Evolutionary conservation across 2,329 filamentous ascomycete species (phyloP), one percentile per base, ranked within the genome.

Genomic region (Fusarium algeriense): DNA sequence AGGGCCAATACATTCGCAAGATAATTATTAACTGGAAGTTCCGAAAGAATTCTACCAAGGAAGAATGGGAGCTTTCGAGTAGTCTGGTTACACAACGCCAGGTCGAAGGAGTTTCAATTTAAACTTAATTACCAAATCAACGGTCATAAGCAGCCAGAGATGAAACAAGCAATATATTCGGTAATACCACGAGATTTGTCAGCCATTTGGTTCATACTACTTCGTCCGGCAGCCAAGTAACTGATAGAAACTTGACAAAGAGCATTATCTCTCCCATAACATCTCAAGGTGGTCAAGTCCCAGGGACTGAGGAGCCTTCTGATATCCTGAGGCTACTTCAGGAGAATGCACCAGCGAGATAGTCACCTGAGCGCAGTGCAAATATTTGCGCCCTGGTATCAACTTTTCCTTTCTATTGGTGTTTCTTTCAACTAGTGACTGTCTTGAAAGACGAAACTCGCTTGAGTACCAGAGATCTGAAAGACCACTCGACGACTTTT

Each of bases 401-500:
- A 9, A 17, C 30, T 56, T 6, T 56, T 56, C 9, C 17, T 56
- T 56, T 15, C n/a, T 17, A 12, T 7, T 37, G 20, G 28, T 5
- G 2, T 56, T 46, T n/a, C 30, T 56, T n/a, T 45, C 30, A 9
- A 56, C 40, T 9, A 56, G 35, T 3, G 20, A 46, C 34, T 28
- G 5, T 14, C 7, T n/a, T 7, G 12, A 13, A 30, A 11, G 10
- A 30, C 7, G 30, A 30, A 9, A 30, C 6, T 11, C 30, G 30
- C 30, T 9, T 30, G 30, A 30, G 10, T 30, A 30, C 30, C 10
- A 11, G 7, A 30, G 7, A 30, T 11, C 30, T 5, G 12, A 2
- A 0, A 0, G 12, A 9, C 1, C 9, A 17, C 14, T 56, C 20
- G 7, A 3, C 17, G 3, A 20, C 3, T 46, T 56, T 37, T 15